Conservation (phyloP, 495 filamentous ascomycete genomes). For the Penicillium herquei region DNA sequence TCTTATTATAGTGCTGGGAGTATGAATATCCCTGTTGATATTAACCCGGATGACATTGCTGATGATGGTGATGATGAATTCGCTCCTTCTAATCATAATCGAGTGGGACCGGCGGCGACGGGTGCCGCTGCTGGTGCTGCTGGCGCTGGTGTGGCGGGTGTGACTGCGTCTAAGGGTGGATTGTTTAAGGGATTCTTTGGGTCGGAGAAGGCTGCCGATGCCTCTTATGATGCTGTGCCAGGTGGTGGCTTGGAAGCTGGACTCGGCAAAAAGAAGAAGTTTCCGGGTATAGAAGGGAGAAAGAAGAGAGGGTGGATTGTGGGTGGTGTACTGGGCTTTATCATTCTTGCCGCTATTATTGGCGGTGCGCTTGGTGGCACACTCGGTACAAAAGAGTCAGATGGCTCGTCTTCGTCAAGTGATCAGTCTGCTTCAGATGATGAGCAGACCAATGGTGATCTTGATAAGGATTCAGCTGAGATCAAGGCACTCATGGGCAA, state of each 20-base stretch:
- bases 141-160: slow-evolving; percentile 30
- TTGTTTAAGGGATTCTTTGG: slow-evolving; percentile 42
- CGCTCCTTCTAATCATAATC: slow-evolving; percentile 34
- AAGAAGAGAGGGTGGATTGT: slow-evolving; percentile 74
- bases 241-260: slow-evolving; percentile 23
- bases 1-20: slow-evolving; percentile 57
- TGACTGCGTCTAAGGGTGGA: slow-evolving; percentile 53
- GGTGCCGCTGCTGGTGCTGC: slow-evolving; percentile 21
- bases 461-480: slow-evolving; percentile 70
- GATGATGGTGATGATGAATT: slow-evolving; percentile 88
- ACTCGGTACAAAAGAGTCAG: slow-evolving; percentile 48
- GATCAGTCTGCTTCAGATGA: slow-evolving; percentile 25
- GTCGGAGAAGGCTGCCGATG: slow-evolving; percentile 39
- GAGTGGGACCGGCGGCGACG: slow-evolving; percentile 42
- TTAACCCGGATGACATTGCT: slow-evolving; percentile 76
- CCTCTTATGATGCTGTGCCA: slow-evolving; percentile 54
- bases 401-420: slow-evolving; percentile 7
- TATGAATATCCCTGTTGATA: slow-evolving; percentile 44
- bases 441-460: slow-evolving; percentile 60
- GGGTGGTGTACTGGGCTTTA: slow-evolving; percentile 54
- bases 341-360: slow-evolving; percentile 67
- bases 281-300: slow-evolving; percentile 50
- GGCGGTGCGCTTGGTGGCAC: slow-evolving; percentile 79
- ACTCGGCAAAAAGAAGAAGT: slow-evolving; percentile 32
- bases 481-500: slow-evolving; percentile 84